Conservation (phyloP, 768 basidiomycete species). For the Lentinula detonsa region DNA sequence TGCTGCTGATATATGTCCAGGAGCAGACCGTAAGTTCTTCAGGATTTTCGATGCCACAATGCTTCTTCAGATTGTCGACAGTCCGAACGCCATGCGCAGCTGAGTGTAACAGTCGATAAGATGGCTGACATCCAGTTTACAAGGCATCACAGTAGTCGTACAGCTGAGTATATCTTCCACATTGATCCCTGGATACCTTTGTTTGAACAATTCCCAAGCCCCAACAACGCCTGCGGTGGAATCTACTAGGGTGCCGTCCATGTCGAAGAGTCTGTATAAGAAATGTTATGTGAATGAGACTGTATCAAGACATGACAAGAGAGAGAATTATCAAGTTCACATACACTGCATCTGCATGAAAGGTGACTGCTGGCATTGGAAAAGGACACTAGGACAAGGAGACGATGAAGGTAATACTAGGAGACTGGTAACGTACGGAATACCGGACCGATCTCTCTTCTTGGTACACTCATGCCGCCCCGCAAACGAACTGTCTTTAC, state of each 20-base stretch:
- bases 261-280: slow-evolving; percentile 59
- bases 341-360: slow-evolving; percentile 35
- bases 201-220: slow-evolving; percentile 75
- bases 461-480: slow-evolving; percentile 56
- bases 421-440: not conserved
- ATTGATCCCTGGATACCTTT: slow-evolving; percentile 63
- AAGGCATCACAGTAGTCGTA: slow-evolving; percentile 25
- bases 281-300: not conserved
- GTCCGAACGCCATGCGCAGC: slow-evolving; percentile 83
- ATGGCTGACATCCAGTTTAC: not conserved
- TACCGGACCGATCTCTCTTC: not conserved
- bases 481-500: slow-evolving; percentile 72
- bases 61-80: slow-evolving; percentile 68
- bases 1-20: not conserved
- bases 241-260: slow-evolving; percentile 81
- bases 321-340: slow-evolving; percentile 6
- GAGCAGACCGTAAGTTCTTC: slow-evolving; percentile 59
- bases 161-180: slow-evolving; percentile 57
- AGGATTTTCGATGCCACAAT: slow-evolving; percentile 64
- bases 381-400: not conserved
- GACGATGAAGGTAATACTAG: not conserved
- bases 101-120: slow-evolving; percentile 17
- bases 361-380: slow-evolving; percentile 24
- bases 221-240: slow-evolving; percentile 78
- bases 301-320: not conserved